Evolutionary conservation across 352 stramenopile species (phyloP).

Genomic region (Pythium plurisporium): DNA sequence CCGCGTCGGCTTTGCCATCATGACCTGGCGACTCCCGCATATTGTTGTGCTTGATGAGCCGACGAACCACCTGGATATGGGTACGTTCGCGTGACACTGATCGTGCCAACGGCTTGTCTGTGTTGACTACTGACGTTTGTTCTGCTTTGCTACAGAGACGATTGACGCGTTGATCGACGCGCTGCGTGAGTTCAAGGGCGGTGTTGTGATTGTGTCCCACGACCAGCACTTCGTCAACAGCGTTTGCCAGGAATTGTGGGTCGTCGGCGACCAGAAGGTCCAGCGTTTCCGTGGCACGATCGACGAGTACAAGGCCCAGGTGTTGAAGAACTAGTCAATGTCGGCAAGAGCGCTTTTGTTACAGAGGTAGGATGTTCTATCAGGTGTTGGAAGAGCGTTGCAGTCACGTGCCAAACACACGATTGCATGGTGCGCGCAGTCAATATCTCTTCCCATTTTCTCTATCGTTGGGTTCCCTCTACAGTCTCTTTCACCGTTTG

Average conservation of each 20-base stretch:
- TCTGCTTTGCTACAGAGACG: slow-evolving; percentile 40
- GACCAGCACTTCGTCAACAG: slow-evolving; percentile 98
- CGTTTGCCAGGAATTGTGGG: slow-evolving; percentile 93
- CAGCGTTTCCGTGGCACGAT: slow-evolving; percentile 73
- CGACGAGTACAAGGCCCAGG: slow-evolving; percentile 76
- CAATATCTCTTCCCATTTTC: neutral
- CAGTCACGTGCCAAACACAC: neutral
- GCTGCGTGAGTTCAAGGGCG: slow-evolving; percentile 97
- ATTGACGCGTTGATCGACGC: slow-evolving; percentile 55
- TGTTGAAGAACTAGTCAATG: slow-evolving; percentile 33
- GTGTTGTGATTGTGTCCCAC: slow-evolving; percentile 96
- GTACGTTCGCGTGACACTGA: slow-evolving; percentile 36
- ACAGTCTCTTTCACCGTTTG: too few species aligned
- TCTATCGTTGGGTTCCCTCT: too few species aligned
- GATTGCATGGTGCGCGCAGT: neutral
- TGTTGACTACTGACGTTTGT: slow-evolving; percentile 11
- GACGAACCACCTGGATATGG: slow-evolving; percentile 96
- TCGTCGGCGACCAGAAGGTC: slow-evolving; percentile 77
- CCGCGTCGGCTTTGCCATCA: slow-evolving; percentile 91
- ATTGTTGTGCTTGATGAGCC: slow-evolving; percentile 97
- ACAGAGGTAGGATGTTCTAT: neutral
- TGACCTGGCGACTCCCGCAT: slow-evolving; percentile 94
- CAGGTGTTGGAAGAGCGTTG: neutral
- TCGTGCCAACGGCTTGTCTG: neutral
- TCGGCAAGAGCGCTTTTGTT: neutral